A percentile compares a stretch with the other conserved stretches of the same genome.
Evolutionary conservation across 306 rosid species (phyloP).

Genomic region (Adenanthera pavonina): DNA sequence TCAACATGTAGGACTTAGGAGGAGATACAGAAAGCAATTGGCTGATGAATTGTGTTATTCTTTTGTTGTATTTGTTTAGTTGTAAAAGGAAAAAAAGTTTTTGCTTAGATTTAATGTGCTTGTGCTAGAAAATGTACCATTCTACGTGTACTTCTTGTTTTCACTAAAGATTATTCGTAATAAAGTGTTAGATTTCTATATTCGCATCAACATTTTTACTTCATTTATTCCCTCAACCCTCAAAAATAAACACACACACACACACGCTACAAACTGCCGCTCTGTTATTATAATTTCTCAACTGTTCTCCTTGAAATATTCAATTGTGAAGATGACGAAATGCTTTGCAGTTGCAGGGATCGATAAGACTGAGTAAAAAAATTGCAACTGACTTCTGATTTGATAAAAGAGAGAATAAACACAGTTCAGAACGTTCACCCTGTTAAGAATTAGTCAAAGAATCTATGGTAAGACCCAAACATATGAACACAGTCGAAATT

Average conservation of each 20-base stretch:
- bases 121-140: slow-evolving; percentile 16
- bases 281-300: not conserved
- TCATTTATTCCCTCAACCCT: not conserved
- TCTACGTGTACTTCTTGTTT: slow-evolving; percentile 6
- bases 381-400: not conserved
- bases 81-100: not conserved
- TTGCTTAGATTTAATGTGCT: slow-evolving; percentile 2
- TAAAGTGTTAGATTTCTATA: not conserved
- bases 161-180: not conserved
- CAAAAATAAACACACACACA: not conserved
- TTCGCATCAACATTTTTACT: slow-evolving; percentile 9
- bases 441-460: not conserved
- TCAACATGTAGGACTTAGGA: slow-evolving; percentile 24
- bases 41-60: slow-evolving; percentile 39
- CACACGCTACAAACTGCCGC: not conserved
- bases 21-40: slow-evolving; percentile 9
- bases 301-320: slow-evolving; percentile 13
- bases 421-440: not conserved
- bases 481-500: not conserved
- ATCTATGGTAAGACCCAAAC: slow-evolving; percentile 1
- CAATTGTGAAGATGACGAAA: slow-evolving; percentile 13
- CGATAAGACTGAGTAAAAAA: not conserved
- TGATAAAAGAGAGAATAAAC: not conserved
- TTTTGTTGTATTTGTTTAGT: slow-evolving; percentile 48
- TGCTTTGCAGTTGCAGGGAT: not conserved